Evolutionary conservation across 768 basidiomycete species (phyloP).

Genomic region (Boletus rubroflammeus): DNA sequence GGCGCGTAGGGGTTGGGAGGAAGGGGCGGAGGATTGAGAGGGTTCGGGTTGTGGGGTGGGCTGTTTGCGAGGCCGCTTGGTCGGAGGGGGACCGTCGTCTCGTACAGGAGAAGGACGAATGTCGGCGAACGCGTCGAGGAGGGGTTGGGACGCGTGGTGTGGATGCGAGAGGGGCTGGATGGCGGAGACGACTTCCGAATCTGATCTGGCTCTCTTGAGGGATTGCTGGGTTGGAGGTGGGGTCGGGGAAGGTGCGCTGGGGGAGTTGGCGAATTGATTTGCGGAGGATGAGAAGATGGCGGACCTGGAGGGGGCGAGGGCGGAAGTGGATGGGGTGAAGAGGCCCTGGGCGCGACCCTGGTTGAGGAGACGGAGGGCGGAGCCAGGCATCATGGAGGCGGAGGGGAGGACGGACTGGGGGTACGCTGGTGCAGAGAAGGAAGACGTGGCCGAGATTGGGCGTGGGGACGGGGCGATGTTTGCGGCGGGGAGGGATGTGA

Average conservation of each 20-base stretch:
- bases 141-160: slow-evolving; percentile 22
- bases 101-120: slow-evolving; percentile 44
- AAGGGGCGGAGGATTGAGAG: slow-evolving; percentile 15
- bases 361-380: slow-evolving; percentile 76
- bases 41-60: slow-evolving; percentile 35
- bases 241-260: slow-evolving; percentile 50
- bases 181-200: slow-evolving; percentile 49
- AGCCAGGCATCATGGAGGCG: slow-evolving; percentile 85
- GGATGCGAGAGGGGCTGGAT: slow-evolving; percentile 12
- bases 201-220: slow-evolving; percentile 62
- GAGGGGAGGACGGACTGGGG: slow-evolving; percentile 61
- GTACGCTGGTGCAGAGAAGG: slow-evolving; percentile 56
- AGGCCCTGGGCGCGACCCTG: slow-evolving; percentile 85
- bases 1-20: slow-evolving; percentile 24
- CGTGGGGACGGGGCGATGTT: slow-evolving; percentile 50
- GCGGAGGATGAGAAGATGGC: slow-evolving; percentile 55
- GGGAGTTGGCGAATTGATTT: slow-evolving; percentile 43
- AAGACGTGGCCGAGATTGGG: slow-evolving; percentile 65
- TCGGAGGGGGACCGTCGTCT: slow-evolving; percentile 63
- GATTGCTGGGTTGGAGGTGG: slow-evolving; percentile 46
- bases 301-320: slow-evolving; percentile 41
- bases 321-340: slow-evolving; percentile 80
- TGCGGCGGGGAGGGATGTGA: slow-evolving; percentile 61
- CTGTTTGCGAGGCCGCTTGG: slow-evolving; percentile 70
- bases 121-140: slow-evolving; percentile 39